phyloP scores from a whole-genome alignment of 2,329 filamentous ascomycete genomes.

The Dothistroma pini region DNA sequence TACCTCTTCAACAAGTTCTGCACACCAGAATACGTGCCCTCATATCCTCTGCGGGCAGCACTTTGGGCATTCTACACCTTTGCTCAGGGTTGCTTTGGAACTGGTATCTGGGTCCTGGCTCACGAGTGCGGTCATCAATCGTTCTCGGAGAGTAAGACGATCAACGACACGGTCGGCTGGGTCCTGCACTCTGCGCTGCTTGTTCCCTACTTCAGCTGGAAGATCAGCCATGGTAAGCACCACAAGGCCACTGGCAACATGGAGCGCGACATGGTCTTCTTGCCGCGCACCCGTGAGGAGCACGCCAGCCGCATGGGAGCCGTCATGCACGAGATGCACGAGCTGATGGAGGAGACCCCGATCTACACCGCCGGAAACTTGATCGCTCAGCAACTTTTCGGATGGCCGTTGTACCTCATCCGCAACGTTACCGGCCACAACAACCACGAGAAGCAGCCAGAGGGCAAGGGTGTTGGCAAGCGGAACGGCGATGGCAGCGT shows the following conservation, averaged over 20 bases:
- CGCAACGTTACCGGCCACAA: constrained; percentile 96
- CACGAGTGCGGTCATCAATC: constrained; percentile 98
- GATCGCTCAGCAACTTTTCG: constrained; percentile 79
- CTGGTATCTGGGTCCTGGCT: constrained; percentile 91
- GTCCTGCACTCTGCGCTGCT: constrained; percentile 81
- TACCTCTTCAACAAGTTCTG: constrained; percentile 85
- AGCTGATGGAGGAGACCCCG: constrained; percentile 93
- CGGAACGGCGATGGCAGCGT: constrained; percentile 78
- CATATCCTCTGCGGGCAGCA: constrained; percentile 59
- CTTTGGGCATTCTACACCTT: constrained; percentile 70
- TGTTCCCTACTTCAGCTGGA: constrained; percentile 99
- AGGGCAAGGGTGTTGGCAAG: constrained; percentile 93
- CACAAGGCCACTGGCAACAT: constrained; percentile 98
- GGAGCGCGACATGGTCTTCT: constrained; percentile 97
- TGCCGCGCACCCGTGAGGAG: constrained; percentile 84
- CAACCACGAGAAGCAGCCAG: constrained; percentile 82
- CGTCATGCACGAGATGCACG: constrained; percentile 73
- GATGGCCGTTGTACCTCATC: constrained; percentile 89
- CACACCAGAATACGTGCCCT: constrained; percentile 78
- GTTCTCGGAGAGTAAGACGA: constrained; percentile 84
- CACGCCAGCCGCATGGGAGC: constrained; percentile 73
- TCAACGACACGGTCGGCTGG: constrained; percentile 94
- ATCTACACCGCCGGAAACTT: constrained; percentile 72
- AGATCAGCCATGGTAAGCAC: constrained; percentile 98
- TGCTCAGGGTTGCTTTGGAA: constrained; percentile 87